Evolutionary conservation across 2,329 filamentous ascomycete genomes (phyloP).

Genomic region (Arthrocladium fulminans): DNA sequence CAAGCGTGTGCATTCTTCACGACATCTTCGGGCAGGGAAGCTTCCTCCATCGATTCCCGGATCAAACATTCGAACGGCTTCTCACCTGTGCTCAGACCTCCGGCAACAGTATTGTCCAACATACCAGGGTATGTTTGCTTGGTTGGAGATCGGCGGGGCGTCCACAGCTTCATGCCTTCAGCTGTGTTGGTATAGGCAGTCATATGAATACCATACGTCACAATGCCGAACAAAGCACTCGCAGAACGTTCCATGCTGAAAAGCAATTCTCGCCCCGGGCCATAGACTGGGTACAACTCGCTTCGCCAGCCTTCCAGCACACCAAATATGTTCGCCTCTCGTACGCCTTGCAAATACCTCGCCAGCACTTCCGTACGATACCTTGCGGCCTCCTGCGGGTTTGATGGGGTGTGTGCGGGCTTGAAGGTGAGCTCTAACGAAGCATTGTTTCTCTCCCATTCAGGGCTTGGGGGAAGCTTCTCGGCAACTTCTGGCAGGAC

Average conservation of each 20-base stretch:
- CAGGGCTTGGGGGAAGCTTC: conserved; percentile 11
- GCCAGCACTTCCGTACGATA: conserved; percentile 53
- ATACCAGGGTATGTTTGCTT: conserved; percentile 90
- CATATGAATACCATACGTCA: conserved; percentile 75
- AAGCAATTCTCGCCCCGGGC: conserved; percentile 48
- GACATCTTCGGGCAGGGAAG: conserved; percentile 61
- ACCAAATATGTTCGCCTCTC: conserved; percentile 60
- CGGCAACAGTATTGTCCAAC: conserved; percentile 89
- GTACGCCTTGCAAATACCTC: conserved; percentile 58
- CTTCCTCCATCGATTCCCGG: conserved; percentile 83
- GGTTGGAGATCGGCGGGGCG: conserved; percentile 62
- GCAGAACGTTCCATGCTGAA: conserved; percentile 72
- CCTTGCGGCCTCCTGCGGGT: conserved; percentile 39
- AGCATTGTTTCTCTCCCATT: conserved; percentile 14
- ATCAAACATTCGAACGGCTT: conserved; percentile 71
- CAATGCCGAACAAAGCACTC: conserved; percentile 62
- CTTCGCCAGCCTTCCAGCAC: conserved; percentile 71
- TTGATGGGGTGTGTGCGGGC: conserved; percentile 12
- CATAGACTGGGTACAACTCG: conserved; percentile 73
- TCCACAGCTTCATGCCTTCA: conserved; percentile 68
- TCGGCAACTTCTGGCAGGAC: conserved; percentile 33
- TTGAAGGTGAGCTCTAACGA: conserved; percentile 16
- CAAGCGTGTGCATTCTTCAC: conserved; percentile 54
- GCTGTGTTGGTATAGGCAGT: conserved; percentile 56
- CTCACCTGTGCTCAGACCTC: conserved; percentile 73